Evolutionary conservation across 352 stramenopile genomes (phyloP).

Genomic region (Thraustotheca clavata): DNA sequence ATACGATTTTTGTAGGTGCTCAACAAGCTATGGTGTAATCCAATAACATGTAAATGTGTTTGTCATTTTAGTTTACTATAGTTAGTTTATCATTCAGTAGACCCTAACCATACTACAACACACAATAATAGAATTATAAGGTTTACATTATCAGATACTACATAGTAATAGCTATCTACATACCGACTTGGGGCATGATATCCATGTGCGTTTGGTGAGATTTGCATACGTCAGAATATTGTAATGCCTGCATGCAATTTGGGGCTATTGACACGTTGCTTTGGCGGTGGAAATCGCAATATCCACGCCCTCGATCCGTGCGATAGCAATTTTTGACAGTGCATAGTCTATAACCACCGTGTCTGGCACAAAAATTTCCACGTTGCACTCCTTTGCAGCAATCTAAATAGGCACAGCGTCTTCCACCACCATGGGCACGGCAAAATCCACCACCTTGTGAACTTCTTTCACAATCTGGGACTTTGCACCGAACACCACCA

Average conservation of each 20-base stretch:
- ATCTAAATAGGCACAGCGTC: conserved; percentile 45
- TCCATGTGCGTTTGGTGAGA: background rate
- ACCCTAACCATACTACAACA: no score
- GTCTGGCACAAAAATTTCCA: conserved; percentile 29
- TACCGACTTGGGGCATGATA: background rate
- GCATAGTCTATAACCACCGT: background rate
- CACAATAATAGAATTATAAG: no score
- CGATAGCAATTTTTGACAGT: conserved; percentile 35
- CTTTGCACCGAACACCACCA: conserved; percentile 77
- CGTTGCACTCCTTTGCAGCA: conserved; percentile 80
- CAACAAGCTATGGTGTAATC: conserved; percentile 72
- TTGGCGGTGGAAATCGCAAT: conserved; percentile 27
- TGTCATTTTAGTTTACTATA: no score
- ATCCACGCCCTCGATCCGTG: conserved; percentile 72
- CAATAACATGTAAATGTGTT: no score
- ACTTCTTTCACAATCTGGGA: conserved; percentile 73
- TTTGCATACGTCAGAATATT: background rate
- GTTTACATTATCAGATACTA: no score
- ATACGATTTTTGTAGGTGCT: conserved; percentile 73
- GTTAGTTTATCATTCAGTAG: no score
- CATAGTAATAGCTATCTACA: no score
- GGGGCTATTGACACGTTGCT: background rate
- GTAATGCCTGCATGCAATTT: background rate
- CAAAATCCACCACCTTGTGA: conserved; percentile 79
- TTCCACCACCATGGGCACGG: conserved; percentile 79